Percentiles rank a stretch among this genome's conserved stretches.
Evolutionary conservation across 192 early-diverging fungal species (phyloP).

Genomic region (Coemansia pectinata): DNA sequence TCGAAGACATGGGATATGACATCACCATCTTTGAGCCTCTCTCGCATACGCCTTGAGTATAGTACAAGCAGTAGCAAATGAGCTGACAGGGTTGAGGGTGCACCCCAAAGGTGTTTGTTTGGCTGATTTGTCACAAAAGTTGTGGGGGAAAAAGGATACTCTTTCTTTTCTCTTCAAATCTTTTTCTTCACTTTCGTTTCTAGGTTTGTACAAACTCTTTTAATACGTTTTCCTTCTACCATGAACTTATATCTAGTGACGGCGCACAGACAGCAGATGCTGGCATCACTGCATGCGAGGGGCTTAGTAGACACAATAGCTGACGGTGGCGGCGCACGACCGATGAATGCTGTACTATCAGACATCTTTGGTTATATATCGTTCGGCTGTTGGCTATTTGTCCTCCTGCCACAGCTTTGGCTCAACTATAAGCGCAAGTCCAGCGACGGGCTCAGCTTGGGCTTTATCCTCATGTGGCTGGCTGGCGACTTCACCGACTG

Average conservation of each 20-base stretch:
- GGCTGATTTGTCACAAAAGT: neutral
- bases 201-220: neutral
- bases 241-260: constrained; percentile 29
- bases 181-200: constrained; percentile 8
- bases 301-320: neutral
- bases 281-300: constrained; percentile 19
- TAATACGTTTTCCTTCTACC: neutral
- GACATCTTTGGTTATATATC: constrained; percentile 47
- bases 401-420: constrained; percentile 47
- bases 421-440: constrained; percentile 52
- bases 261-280: constrained; percentile 29
- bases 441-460: constrained; percentile 50
- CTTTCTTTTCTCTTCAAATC: neutral
- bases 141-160: neutral
- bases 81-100: neutral
- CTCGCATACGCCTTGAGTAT: neutral
- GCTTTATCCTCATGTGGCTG: constrained; percentile 52
- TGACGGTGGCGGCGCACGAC: neutral
- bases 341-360: constrained; percentile 30
- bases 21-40: neutral
- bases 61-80: neutral
- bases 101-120: neutral
- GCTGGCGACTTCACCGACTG: constrained; percentile 53
- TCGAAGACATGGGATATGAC: neutral
- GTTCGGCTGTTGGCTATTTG: constrained; percentile 46